These are phyloP conservation scores for Simmondsia chinensis DNA, from an alignment of 148 eudicot genomes.

Conservation along the genomic window DNA sequence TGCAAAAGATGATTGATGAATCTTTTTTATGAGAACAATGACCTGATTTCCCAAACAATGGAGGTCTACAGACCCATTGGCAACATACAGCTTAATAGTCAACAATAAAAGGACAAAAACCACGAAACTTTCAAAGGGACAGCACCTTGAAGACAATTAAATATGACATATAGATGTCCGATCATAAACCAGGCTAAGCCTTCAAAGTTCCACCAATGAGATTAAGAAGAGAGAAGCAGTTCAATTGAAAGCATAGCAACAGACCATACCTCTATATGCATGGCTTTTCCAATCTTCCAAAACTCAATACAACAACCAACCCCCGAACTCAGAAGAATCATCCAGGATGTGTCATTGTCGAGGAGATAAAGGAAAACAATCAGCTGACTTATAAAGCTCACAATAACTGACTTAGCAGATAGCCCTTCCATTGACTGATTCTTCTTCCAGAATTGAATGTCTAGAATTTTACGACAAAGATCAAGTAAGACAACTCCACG, in stretches of 20 bases:
- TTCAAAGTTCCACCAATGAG: too few relatives aligned
- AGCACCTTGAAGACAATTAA: too few relatives aligned
- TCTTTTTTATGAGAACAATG: too few relatives aligned
- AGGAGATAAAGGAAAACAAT: slow-evolving; percentile 88
- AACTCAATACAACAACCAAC: slow-evolving; percentile 93
- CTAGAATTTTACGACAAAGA: slow-evolving; percentile 21
- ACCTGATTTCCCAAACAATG: too few relatives aligned
- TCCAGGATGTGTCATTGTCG: slow-evolving; percentile 98
- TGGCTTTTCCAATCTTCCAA: slow-evolving; percentile 99
- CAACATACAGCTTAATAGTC: too few relatives aligned
- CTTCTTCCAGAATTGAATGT: slow-evolving; percentile 98
- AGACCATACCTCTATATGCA: slow-evolving; percentile 85
- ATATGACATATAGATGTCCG: too few relatives aligned
- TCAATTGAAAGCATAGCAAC: background rate
- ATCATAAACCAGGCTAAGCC: too few relatives aligned
- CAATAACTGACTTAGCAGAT: slow-evolving; percentile 87
- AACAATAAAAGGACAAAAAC: too few relatives aligned
- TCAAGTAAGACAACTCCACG: background rate
- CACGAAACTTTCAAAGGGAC: too few relatives aligned
- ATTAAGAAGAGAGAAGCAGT: too few relatives aligned
- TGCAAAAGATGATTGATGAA: too few relatives aligned
- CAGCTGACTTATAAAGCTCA: slow-evolving; percentile 75
- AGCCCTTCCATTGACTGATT: slow-evolving; percentile 98
- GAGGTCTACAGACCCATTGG: too few relatives aligned
- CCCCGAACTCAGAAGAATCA: slow-evolving; percentile 95